A percentile compares a stretch with the other conserved stretches of the same genome.
phyloP scores from a whole-genome alignment of 2,329 filamentous ascomycete genomes.

The Seiridium unicorne region DNA sequence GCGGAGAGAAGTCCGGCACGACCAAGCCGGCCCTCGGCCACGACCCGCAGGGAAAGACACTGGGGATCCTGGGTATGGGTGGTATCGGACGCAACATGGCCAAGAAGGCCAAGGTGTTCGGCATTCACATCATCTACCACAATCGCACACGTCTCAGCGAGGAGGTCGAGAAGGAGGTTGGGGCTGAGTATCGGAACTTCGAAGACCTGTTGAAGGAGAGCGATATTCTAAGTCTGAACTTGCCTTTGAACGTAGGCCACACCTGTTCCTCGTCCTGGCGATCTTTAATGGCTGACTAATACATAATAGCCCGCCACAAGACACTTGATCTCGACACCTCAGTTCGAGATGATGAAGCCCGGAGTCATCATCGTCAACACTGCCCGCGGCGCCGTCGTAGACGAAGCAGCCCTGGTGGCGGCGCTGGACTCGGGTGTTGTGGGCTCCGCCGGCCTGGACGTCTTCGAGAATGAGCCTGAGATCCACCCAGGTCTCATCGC shows the following conservation, averaged over 20 bases:
- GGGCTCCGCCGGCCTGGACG: slow-evolving; percentile 71
- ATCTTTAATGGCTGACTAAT: background rate
- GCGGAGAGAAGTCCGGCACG: slow-evolving; percentile 32
- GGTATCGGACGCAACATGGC: slow-evolving; percentile 79
- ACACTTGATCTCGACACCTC: slow-evolving; percentile 69
- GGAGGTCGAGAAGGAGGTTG: slow-evolving; percentile 49
- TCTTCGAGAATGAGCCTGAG: slow-evolving; percentile 78
- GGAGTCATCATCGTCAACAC: slow-evolving; percentile 80
- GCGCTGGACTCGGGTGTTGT: slow-evolving; percentile 71
- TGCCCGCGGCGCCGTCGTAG: slow-evolving; percentile 77
- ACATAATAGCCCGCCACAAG: slow-evolving; percentile 54
- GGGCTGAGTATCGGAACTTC: slow-evolving; percentile 68
- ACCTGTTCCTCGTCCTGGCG: no score
- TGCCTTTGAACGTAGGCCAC: slow-evolving; percentile 72
- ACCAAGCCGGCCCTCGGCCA: slow-evolving; percentile 58
- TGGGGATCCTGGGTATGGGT: slow-evolving; percentile 84
- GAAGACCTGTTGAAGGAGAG: slow-evolving; percentile 68
- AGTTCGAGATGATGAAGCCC: slow-evolving; percentile 76
- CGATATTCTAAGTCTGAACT: slow-evolving; percentile 77
- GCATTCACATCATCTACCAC: slow-evolving; percentile 73
- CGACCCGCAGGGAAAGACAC: slow-evolving; percentile 74
- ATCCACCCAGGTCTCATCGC: slow-evolving; percentile 70
- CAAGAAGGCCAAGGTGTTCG: slow-evolving; percentile 71
- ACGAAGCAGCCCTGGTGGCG: slow-evolving; percentile 75
- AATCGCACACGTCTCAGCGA: slow-evolving; percentile 63